A percentile compares a stretch with the other conserved stretches of the same genome.
Evolutionary conservation across 345 rosid genomes (phyloP).

Genomic region (Mercurialis annua): DNA sequence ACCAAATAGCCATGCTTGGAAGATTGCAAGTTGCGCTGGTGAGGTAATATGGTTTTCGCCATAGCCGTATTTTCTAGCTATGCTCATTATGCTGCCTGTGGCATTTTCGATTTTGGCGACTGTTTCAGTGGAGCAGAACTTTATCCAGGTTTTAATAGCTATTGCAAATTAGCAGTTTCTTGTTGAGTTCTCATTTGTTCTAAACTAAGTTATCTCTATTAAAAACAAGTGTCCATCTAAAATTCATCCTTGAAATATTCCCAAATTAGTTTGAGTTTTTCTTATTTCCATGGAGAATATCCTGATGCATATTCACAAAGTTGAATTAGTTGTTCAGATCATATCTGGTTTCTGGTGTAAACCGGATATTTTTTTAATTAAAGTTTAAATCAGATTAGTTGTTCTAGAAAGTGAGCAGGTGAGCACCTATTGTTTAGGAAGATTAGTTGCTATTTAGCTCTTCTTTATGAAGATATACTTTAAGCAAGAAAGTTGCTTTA

Average conservation of each 20-base stretch:
- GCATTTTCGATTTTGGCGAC: constrained; percentile 1
- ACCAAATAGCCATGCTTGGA: constrained; percentile 14
- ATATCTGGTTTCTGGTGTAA: too few relatives aligned
- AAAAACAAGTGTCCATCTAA: neutral
- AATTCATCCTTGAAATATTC: neutral
- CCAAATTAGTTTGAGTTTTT: neutral
- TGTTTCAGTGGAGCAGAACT: neutral
- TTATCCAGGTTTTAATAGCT: neutral
- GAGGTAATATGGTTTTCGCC: constrained; percentile 9
- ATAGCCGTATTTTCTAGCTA: constrained; percentile 9
- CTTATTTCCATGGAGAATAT: too few relatives aligned
- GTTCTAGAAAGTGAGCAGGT: too few relatives aligned
- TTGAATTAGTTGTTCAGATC: too few relatives aligned
- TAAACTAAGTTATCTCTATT: neutral
- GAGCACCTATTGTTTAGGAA: too few relatives aligned
- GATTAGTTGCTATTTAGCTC: too few relatives aligned
- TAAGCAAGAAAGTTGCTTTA: too few relatives aligned
- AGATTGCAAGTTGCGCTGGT: constrained; percentile 9
- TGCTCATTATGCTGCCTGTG: constrained; percentile 5
- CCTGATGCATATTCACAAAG: too few relatives aligned
- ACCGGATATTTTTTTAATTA: too few relatives aligned
- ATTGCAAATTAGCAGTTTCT: constrained; percentile 4
- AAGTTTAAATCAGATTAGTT: too few relatives aligned
- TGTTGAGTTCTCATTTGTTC: neutral
- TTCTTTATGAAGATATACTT: too few relatives aligned